Conservation (phyloP, 192 early-diverging fungal genomes). For the Linnemannia exigua region DNA sequence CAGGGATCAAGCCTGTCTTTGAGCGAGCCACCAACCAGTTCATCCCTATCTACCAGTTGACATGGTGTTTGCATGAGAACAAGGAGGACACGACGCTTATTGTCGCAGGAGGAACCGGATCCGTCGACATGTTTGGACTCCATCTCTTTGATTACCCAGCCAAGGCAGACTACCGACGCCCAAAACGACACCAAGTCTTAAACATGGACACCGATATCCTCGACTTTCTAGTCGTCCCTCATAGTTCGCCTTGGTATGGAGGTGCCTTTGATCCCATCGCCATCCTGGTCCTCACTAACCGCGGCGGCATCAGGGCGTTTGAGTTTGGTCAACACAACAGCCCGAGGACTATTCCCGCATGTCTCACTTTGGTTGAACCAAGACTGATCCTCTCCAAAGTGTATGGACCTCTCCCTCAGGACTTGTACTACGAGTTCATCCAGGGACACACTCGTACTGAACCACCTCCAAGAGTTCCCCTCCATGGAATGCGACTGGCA, state of each 20-base stretch:
- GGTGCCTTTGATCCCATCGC: conserved; percentile 56
- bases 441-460: conserved; percentile 6
- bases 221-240: conserved; percentile 59
- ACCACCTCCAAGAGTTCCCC: conserved; percentile 48
- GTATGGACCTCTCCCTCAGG: conserved; percentile 42
- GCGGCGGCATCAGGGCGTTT: conserved; percentile 46
- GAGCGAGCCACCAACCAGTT: conserved; percentile 18
- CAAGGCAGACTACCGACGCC: conserved; percentile 45
- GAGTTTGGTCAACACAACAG: conserved; percentile 46
- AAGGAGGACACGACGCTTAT: conserved; percentile 56
- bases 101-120: conserved; percentile 59
- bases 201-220: conserved; percentile 53
- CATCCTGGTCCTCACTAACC: conserved; percentile 50
- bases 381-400: conserved; percentile 37
- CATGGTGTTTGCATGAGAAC: conserved; percentile 55
- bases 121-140: conserved; percentile 58
- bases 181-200: conserved; percentile 57
- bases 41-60: conserved; percentile 62
- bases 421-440: conserved; percentile 25
- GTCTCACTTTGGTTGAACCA: conserved; percentile 54
- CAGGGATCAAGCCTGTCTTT: conserved; percentile 27
- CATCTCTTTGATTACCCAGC: conserved; percentile 57
- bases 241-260: conserved; percentile 54
- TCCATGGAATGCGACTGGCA: conserved; percentile 54
- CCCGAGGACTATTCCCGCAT: conserved; percentile 51